Conservation (phyloP, 2,329 filamentous ascomycete species). For the Fusarium torulosum region DNA sequence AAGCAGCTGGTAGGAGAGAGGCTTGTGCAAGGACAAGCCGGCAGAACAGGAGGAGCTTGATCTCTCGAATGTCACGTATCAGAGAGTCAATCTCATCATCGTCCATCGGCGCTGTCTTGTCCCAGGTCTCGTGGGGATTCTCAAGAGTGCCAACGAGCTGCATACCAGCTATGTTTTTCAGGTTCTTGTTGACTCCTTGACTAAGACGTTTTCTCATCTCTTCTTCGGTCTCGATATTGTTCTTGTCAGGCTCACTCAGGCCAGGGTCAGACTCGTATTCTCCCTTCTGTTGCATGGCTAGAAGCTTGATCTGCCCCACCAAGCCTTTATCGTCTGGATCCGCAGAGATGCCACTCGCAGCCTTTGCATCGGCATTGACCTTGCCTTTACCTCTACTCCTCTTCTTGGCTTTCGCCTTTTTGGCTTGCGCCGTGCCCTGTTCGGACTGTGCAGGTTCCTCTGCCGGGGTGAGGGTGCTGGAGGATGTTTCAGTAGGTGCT, state of each 20-base stretch:
- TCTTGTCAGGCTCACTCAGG: constrained; percentile 44
- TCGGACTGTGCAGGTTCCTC: background rate
- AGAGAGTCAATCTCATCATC: constrained; percentile 43
- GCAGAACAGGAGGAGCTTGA: constrained; percentile 49
- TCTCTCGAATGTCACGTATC: constrained; percentile 45
- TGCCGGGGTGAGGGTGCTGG: background rate
- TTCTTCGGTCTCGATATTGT: constrained; percentile 47
- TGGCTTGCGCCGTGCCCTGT: constrained; percentile 8
- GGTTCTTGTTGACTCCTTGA: constrained; percentile 47
- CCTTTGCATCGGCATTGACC: background rate
- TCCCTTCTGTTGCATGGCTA: constrained; percentile 28
- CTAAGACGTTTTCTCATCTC: constrained; percentile 48
- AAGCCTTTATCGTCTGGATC: background rate
- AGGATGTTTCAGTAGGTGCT: background rate
- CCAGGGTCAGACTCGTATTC: background rate
- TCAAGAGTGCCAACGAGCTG: constrained; percentile 46
- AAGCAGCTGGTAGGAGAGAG: constrained; percentile 45
- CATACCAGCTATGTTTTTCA: constrained; percentile 29
- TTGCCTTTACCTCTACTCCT: constrained; percentile 37
- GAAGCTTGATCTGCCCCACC: constrained; percentile 33
- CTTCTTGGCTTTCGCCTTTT: constrained; percentile 31
- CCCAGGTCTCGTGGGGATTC: constrained; percentile 44
- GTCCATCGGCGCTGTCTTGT: constrained; percentile 46
- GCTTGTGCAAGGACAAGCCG: constrained; percentile 47
- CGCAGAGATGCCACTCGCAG: background rate